A percentile compares a stretch with the other conserved stretches of the same genome.
phyloP scores from a whole-genome alignment of 2,329 filamentous ascomycete genomes.

The Westerdykella ornata region DNA sequence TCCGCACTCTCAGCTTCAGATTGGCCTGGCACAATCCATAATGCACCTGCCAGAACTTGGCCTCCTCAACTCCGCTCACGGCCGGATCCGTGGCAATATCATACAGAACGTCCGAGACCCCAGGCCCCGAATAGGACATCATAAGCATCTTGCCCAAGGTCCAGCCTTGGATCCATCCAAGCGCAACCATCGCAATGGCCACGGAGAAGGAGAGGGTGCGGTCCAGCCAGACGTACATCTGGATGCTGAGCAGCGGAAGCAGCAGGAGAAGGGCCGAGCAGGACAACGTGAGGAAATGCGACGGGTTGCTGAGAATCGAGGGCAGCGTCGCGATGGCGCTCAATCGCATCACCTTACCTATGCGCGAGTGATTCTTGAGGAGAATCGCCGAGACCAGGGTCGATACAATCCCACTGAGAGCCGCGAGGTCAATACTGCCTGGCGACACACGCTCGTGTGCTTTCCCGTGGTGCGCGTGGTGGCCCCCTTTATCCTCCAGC shows the following conservation, averaged over 20 bases:
- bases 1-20: slow-evolving; percentile 67
- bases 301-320: slow-evolving; percentile 85
- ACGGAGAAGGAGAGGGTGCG: slow-evolving; percentile 73
- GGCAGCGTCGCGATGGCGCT: slow-evolving; percentile 75
- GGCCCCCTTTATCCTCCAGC: slow-evolving; percentile 66
- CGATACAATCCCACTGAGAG: slow-evolving; percentile 71
- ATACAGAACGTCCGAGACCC: slow-evolving; percentile 67
- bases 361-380: slow-evolving; percentile 83
- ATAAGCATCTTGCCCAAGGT: slow-evolving; percentile 89
- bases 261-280: slow-evolving; percentile 76
- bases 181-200: slow-evolving; percentile 77
- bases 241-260: slow-evolving; percentile 71
- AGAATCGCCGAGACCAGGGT: slow-evolving; percentile 82
- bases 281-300: slow-evolving; percentile 86
- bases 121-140: slow-evolving; percentile 68
- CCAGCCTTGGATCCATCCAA: slow-evolving; percentile 76
- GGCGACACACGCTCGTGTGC: slow-evolving; percentile 60
- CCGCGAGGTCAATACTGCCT: slow-evolving; percentile 74
- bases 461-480: slow-evolving; percentile 53
- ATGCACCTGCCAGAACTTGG: slow-evolving; percentile 97
- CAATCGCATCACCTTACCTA: slow-evolving; percentile 85
- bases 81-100: slow-evolving; percentile 77
- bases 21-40: slow-evolving; percentile 96
- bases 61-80: slow-evolving; percentile 75
- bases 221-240: slow-evolving; percentile 79